These are phyloP conservation scores for Podila verticillata DNA, from an alignment of 192 early-diverging fungal species.

Conservation along the genomic window DNA sequence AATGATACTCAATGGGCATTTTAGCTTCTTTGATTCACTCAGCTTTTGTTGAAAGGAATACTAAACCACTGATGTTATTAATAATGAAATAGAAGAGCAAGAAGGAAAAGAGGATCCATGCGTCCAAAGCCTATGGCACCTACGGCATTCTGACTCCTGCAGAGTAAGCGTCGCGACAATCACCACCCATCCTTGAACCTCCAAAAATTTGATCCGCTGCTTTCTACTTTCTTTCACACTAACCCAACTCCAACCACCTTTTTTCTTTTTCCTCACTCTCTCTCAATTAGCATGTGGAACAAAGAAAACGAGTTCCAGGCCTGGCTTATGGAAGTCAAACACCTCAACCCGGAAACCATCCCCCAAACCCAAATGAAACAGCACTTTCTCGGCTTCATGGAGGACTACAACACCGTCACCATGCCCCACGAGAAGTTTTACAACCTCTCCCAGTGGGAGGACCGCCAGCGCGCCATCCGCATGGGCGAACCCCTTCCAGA, in stretches of 20 bases:
- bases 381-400: constrained; percentile 66
- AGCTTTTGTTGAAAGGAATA: no score
- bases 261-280: neutral
- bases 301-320: constrained; percentile 62
- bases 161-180: constrained; percentile 53
- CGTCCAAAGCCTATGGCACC: constrained; percentile 58
- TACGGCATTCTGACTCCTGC: constrained; percentile 62
- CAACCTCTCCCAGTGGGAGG: constrained; percentile 61
- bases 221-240: neutral
- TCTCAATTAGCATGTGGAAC: constrained; percentile 40
- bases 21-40: no score
- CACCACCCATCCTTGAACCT: neutral
- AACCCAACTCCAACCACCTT: neutral
- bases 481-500: constrained; percentile 52
- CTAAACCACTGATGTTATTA: neutral
- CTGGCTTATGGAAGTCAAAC: constrained; percentile 66
- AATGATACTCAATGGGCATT: neutral
- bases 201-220: no score
- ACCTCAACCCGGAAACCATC: constrained; percentile 56
- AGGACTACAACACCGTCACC: constrained; percentile 71
- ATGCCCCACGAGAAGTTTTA: constrained; percentile 72
- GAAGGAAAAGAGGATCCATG: constrained; percentile 54
- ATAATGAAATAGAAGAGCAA: constrained; percentile 35
- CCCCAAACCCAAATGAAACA: constrained; percentile 61
- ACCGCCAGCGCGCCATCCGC: constrained; percentile 53